Base-by-base conservation (phyloP, 768 basidiomycete species). In the Psilocybe subaeruginosa region DNA sequence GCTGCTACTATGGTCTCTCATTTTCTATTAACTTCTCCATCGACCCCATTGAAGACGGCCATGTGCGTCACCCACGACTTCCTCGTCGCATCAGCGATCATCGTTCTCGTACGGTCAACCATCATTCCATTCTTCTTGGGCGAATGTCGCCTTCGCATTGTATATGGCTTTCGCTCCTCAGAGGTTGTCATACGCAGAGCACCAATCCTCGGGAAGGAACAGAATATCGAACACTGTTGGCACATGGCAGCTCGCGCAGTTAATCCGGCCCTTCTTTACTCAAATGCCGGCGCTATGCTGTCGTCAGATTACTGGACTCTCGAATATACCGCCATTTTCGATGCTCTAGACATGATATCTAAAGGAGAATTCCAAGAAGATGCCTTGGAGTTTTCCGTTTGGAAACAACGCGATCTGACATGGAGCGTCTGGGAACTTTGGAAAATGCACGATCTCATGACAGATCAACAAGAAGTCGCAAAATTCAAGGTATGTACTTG, bases 361-460 rank as follows among this genome's bases (percentile, higher is more conserved):
- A 62, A 52, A n/a, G 67, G 67, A 8, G 63, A 70, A 46, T 63
- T 76, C 41, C 31, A 56, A 7, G 70, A 72, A 31, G 70, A 72
- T 9, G 65, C 68, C 35, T 60, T 77, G 8, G 76, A 77, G 56
- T 76, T 75, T 49, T 60, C 74, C 4, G 53, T 74, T 29, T 75
- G 71, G 71, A 71, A 67, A 47, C 68, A 69, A 49, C 60, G 68
- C 8, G 39, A 63, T 31, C 70, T 66, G n/a, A 53, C 53, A 14
- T 77, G 76, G 75, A 62, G 56, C 48, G 64, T 66, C 16, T 72
- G 67, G 51, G 71, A 75, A 58, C 66, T 75, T 6, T 73, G 72
- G 73, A 66, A 66, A 37, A 68, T 71, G 63, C 73, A 74, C 49
- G 70, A 70, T 23, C 67, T 74, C 9, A 70, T 72, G 67, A 61